Evolutionary conservation across 163 green algal genomes (phyloP).

Genomic region (Smithsoniella earleae): DNA sequence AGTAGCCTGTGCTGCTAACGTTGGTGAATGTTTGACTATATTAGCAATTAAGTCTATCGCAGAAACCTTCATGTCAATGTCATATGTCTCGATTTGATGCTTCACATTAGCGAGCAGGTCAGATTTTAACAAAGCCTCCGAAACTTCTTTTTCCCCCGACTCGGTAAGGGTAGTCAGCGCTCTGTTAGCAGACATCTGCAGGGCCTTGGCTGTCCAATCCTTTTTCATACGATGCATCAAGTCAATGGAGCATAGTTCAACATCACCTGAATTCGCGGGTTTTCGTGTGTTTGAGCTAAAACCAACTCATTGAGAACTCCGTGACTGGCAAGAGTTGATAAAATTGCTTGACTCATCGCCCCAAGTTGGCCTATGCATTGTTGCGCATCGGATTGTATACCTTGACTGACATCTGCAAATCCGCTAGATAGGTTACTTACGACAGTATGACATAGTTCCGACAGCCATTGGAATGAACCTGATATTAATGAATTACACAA

Average conservation of each 20-base stretch:
- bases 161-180: constrained; percentile 10
- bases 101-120: constrained; percentile 5
- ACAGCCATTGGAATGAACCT: background rate
- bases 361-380: background rate
- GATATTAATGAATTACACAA: background rate
- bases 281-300: constrained; percentile 21
- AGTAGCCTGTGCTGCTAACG: constrained; percentile 6
- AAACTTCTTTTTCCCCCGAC: background rate
- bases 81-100: constrained; percentile 1
- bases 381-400: constrained; percentile 2
- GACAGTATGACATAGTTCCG: background rate
- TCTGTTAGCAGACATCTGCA: constrained; percentile 5
- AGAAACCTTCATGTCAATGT: constrained; percentile 3
- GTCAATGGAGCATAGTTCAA: background rate
- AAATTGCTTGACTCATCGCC: background rate
- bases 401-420: constrained; percentile 14
- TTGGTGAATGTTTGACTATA: background rate
- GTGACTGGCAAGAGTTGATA: background rate
- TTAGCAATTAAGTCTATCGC: background rate
- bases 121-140: constrained; percentile 8
- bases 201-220: no score
- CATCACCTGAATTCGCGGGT: constrained; percentile 4
- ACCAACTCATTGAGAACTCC: constrained; percentile 7
- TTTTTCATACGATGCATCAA: no score
- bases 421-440: background rate